These are phyloP conservation scores for Salvia sclarea DNA, from an alignment of 305 asterid species.

Conservation along the genomic window DNA sequence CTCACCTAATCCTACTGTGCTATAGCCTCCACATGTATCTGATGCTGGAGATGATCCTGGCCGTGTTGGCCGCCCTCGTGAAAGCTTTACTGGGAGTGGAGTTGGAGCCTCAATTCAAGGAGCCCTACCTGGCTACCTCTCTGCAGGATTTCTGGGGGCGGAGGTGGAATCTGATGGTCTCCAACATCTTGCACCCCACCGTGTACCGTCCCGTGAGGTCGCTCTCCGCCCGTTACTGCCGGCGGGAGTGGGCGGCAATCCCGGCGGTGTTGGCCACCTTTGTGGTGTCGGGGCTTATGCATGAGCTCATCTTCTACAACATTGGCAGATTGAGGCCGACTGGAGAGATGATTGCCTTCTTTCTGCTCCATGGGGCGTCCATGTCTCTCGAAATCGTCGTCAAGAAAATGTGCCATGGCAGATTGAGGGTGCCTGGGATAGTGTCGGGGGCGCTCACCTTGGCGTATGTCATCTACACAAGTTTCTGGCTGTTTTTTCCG, in stretches of 20 bases:
- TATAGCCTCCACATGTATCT: conserved; percentile 47
- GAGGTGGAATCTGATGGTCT: conserved; percentile 61
- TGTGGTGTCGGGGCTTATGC: conserved; percentile 63
- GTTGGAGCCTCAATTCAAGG: conserved; percentile 51
- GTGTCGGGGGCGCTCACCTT: conserved; percentile 39
- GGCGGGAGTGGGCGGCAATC: conserved; percentile 35
- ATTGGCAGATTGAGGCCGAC: conserved; percentile 47
- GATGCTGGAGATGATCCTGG: conserved; percentile 43
- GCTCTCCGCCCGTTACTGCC: background rate
- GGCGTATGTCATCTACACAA: conserved; percentile 39
- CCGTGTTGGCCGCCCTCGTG: conserved; percentile 25
- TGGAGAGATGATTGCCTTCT: conserved; percentile 45
- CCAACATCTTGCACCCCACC: conserved; percentile 48
- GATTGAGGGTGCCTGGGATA: conserved; percentile 32
- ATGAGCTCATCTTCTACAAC: conserved; percentile 55
- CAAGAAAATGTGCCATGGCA: conserved; percentile 33
- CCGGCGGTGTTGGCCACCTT: conserved; percentile 50
- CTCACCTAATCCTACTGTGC: conserved; percentile 27
- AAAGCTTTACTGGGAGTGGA: conserved; percentile 32
- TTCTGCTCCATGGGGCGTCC: conserved; percentile 49
- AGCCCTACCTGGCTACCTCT: conserved; percentile 50
- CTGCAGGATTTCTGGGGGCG: conserved; percentile 63
- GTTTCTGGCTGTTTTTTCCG: conserved; percentile 63
- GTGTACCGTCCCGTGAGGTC: conserved; percentile 37
- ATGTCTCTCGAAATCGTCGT: conserved; percentile 33